phyloP scores from a whole-genome alignment of 352 stramenopile genomes.

The Globisporangium emineosum region DNA sequence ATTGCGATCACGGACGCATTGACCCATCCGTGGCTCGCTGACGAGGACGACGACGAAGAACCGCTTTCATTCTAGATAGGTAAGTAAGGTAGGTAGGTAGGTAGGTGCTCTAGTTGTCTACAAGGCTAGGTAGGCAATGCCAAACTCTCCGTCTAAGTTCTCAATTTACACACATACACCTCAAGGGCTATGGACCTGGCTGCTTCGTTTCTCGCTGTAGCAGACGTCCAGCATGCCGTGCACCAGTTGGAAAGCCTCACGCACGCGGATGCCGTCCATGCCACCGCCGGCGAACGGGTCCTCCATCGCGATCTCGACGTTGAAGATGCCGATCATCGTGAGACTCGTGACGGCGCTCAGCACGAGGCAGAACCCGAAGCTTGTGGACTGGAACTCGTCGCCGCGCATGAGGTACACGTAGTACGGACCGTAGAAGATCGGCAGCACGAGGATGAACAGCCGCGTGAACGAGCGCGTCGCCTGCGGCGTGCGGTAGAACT shows the following conservation, averaged over 20 bases:
- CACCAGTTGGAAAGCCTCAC: slow-evolving; percentile 51
- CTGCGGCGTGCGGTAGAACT: slow-evolving; percentile 86
- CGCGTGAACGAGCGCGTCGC: slow-evolving; percentile 82
- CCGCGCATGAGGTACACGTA: slow-evolving; percentile 77
- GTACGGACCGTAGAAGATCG: slow-evolving; percentile 85
- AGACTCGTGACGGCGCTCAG: slow-evolving; percentile 78
- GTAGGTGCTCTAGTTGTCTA: background rate
- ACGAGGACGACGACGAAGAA: slow-evolving; percentile 44
- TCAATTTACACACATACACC: background rate
- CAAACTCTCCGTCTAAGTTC: background rate
- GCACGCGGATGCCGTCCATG: slow-evolving; percentile 63
- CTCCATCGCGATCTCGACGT: slow-evolving; percentile 80
- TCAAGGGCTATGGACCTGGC: background rate
- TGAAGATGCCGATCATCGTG: slow-evolving; percentile 87
- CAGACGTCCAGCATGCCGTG: slow-evolving; percentile 55
- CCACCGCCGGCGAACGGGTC: slow-evolving; percentile 72
- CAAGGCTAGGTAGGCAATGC: background rate
- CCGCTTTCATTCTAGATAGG: slow-evolving; percentile 61
- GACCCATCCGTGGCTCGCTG: slow-evolving; percentile 55
- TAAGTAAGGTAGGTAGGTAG: background rate
- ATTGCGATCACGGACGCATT: slow-evolving; percentile 55
- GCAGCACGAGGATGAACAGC: slow-evolving; percentile 82
- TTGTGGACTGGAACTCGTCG: slow-evolving; percentile 46
- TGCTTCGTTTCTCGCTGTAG: slow-evolving; percentile 21
- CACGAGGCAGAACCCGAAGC: slow-evolving; percentile 74